These are phyloP conservation scores for Prototheca wickerhamii DNA, from an alignment of 163 green algal species.

Conservation along the genomic window DNA sequence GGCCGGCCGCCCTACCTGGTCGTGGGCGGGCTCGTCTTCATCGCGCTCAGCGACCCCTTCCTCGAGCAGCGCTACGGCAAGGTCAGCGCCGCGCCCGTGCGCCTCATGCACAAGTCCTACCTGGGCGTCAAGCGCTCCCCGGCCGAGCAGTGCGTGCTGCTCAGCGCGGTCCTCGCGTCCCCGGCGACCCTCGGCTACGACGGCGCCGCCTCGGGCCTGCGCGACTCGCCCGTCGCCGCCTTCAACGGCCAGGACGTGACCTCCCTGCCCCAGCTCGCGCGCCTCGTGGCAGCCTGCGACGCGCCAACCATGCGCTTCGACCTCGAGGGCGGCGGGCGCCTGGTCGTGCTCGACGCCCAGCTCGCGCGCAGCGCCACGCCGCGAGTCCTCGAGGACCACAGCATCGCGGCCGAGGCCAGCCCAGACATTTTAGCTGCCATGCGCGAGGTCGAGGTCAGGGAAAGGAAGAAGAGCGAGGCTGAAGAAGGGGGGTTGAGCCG, in stretches of 20 bases:
- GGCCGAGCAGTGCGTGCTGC: slow-evolving; percentile 49
- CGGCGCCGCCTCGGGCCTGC: slow-evolving; percentile 48
- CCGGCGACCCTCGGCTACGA: slow-evolving; percentile 91
- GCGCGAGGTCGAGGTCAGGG: neutral
- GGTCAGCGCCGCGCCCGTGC: slow-evolving; percentile 75
- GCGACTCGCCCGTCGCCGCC: slow-evolving; percentile 65
- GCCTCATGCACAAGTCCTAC: slow-evolving; percentile 70
- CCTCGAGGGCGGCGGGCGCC: slow-evolving; percentile 47
- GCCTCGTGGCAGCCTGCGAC: slow-evolving; percentile 42
- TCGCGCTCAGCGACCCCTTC: slow-evolving; percentile 64
- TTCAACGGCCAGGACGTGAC: slow-evolving; percentile 69
- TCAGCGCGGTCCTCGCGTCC: slow-evolving; percentile 70
- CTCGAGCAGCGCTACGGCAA: slow-evolving; percentile 78
- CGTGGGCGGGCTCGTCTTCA: slow-evolving; percentile 53
- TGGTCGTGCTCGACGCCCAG: slow-evolving; percentile 58
- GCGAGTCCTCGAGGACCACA: slow-evolving; percentile 63
- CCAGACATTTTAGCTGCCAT: slow-evolving; percentile 4
- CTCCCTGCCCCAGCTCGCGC: slow-evolving; percentile 77
- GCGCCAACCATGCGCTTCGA: slow-evolving; percentile 75
- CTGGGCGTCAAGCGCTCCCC: slow-evolving; percentile 20
- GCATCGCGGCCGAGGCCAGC: slow-evolving; percentile 42
- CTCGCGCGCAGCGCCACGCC: slow-evolving; percentile 35
- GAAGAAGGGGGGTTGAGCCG: too few species aligned
- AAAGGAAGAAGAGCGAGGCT: neutral
- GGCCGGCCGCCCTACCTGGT: slow-evolving; percentile 80